These are phyloP conservation scores for Phyllosticta paracitricarpa DNA, from an alignment of 2,329 filamentous ascomycete species.

Conservation along the genomic window DNA sequence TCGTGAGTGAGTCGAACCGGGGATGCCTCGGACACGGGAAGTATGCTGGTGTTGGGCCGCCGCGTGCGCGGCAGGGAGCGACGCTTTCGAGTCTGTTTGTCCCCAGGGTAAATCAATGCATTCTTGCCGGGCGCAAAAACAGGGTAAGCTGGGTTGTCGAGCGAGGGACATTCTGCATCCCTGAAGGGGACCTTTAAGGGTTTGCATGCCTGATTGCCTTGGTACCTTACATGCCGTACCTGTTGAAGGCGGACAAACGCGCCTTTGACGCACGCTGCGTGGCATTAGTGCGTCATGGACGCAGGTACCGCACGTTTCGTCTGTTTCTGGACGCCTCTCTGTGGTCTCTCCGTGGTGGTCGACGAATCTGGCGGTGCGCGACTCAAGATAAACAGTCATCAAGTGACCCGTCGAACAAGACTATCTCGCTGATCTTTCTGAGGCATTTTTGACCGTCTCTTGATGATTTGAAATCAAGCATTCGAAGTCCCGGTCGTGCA, in stretches of 20 bases:
- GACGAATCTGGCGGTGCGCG: neutral
- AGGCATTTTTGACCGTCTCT: neutral
- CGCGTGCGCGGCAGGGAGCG: neutral
- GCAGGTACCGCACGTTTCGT: neutral
- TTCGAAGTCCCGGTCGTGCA: neutral
- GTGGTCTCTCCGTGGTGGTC: neutral
- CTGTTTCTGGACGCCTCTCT: neutral
- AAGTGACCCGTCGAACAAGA: neutral
- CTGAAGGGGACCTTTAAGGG: neutral
- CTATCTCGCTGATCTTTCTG: neutral
- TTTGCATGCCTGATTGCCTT: neutral
- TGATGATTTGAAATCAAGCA: neutral
- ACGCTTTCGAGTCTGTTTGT: neutral
- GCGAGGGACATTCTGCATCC: neutral
- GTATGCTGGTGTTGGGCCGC: neutral
- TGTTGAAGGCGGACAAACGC: neutral
- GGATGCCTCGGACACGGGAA: neutral
- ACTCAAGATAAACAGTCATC: neutral
- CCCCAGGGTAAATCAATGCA: neutral
- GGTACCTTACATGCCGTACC: neutral
- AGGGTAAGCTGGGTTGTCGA: neutral
- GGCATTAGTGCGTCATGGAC: neutral
- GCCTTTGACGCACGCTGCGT: neutral
- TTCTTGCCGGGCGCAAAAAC: neutral
- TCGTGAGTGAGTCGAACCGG: neutral